Evolutionary conservation across 2,329 filamentous ascomycete species (phyloP).

Genomic region (Leptographium procerum): DNA sequence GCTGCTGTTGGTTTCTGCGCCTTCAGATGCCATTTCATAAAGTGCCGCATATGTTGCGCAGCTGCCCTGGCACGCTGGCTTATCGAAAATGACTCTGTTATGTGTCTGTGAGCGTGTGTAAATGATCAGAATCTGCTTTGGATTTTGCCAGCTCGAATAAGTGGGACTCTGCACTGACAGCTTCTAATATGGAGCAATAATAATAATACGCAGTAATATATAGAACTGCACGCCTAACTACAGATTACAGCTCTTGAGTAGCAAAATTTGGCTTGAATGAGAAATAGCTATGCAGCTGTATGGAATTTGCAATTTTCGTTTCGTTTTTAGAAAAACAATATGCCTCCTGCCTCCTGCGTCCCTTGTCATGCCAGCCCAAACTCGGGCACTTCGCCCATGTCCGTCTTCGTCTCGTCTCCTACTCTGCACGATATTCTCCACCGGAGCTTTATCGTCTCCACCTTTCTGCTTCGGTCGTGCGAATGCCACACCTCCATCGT

Average conservation of each 20-base stretch:
- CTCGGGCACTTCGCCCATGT: constrained; percentile 75
- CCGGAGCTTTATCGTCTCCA: constrained; percentile 73
- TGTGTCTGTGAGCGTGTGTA: too few species aligned
- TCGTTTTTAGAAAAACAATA: not conserved
- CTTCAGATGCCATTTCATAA: not conserved
- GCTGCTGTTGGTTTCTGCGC: not conserved
- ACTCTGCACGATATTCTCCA: constrained; percentile 79
- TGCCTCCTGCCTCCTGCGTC: not conserved
- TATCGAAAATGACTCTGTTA: too few species aligned
- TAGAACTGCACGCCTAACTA: too few species aligned
- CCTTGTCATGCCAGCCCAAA: constrained; percentile 54
- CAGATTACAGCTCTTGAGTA: too few species aligned
- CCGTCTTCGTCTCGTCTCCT: constrained; percentile 51
- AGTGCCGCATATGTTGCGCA: not conserved
- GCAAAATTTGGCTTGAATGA: not conserved
- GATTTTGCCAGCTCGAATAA: not conserved
- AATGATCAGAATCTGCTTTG: not conserved
- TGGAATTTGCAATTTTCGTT: not conserved
- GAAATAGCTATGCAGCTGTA: not conserved
- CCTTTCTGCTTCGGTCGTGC: constrained; percentile 55
- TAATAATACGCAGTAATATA: too few species aligned
- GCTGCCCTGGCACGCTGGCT: too few species aligned
- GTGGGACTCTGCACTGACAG: not conserved
- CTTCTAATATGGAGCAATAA: not conserved
- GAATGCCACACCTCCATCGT: constrained; percentile 65